phyloP scores from a whole-genome alignment of 169 alveolate species.

The Babesia bigemina region DNA sequence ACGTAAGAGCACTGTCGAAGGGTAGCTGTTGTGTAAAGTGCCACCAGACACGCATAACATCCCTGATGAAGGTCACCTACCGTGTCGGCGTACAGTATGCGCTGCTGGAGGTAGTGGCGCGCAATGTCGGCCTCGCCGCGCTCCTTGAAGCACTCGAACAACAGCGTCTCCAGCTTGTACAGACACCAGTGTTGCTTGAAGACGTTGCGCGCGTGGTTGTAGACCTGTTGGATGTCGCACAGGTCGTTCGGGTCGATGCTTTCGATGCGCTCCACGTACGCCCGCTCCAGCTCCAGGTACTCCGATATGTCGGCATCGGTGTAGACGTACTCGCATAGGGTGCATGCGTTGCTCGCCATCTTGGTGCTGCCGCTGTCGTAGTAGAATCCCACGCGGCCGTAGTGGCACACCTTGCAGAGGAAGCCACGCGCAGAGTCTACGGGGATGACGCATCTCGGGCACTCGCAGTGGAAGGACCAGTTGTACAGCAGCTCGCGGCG shows the following conservation, averaged over 20 bases:
- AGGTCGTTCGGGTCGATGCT: constrained; percentile 43
- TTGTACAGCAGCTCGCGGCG: constrained; percentile 80
- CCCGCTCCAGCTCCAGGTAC: constrained; percentile 60
- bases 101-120: constrained; percentile 22
- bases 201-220: constrained; percentile 72
- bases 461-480: constrained; percentile 83
- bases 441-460: constrained; percentile 77
- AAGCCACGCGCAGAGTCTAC: constrained; percentile 80
- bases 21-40: not conserved
- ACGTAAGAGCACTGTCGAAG: not conserved
- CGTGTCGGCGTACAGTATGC: constrained; percentile 35
- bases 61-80: constrained; percentile 1
- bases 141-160: constrained; percentile 59
- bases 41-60: not conserved
- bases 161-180: constrained; percentile 66
- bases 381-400: constrained; percentile 49
- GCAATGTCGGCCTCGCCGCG: constrained; percentile 39
- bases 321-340: constrained; percentile 34
- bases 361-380: constrained; percentile 3
- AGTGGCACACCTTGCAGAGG: constrained; percentile 78
- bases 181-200: constrained; percentile 79
- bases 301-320: constrained; percentile 26
- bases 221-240: constrained; percentile 54
- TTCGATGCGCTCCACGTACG: constrained; percentile 45
- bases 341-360: constrained; percentile 30